Evolutionary conservation across 2,329 filamentous ascomycete genomes (phyloP), one percentile per base, ranked within the genome.

Genomic region (Fusarium pseudonygamai): DNA sequence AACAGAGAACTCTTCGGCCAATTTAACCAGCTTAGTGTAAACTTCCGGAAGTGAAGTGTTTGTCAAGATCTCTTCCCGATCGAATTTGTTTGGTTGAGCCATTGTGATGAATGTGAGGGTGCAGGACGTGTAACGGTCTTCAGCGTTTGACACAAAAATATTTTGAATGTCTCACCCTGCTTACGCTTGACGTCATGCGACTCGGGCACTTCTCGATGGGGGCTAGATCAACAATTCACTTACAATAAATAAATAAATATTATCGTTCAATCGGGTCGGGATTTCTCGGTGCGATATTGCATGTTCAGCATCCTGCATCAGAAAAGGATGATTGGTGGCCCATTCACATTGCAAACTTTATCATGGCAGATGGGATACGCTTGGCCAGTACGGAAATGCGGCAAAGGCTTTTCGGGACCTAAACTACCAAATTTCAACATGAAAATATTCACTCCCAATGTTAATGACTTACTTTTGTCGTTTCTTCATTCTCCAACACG

Each of bases 1-100:
- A 9, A 74, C 60, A 26, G 70, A 73, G 32, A 77, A 77, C 22
- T 77, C 72, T 22, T 65, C 40, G 2, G 75, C 74, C 24, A 77
- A 40, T 20, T 53, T 36, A 2, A 42, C 32, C 2, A 76, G 34
- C n/a, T 64, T 64, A 7, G 6, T 16, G 16, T 75, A 77, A 8
- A 75, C 42, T 9, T 39, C 30, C 14, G 45, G 36, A 6, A 77
- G 70, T 9, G 47, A 58, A 4, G 46, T 57, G 30, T 66, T 59
- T 9, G 64, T 68, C 6, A 72, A 22, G 28, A 70, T 30, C 11
- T n/a, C 43, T 1, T 74, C 34, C 8, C 45, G 50, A 18, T 75
- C 64, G 20, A 70, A 77, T 14, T 60, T 74, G 7, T 39, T 47
- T 34, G 45, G 28, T 28, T 50, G 46, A 26, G 34, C 18, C 69